Evolutionary conservation across 305 asterid genomes (phyloP), one percentile per base, ranked within the genome.

Genomic region (Fraxinus latifolia): DNA sequence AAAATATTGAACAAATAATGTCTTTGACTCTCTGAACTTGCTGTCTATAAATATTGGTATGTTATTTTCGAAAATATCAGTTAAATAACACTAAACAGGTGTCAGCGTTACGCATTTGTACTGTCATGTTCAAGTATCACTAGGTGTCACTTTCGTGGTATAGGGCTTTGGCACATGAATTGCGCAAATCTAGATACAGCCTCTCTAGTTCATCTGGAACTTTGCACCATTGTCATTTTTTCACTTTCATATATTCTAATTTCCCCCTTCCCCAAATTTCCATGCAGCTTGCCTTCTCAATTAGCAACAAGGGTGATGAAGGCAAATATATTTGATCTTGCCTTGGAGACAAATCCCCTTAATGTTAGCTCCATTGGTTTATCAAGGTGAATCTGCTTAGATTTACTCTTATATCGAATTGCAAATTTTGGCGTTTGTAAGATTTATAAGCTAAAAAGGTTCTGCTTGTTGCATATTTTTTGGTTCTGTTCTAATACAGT

Each of bases 201-300:
- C 21, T 15, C 67, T 58, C 39, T 9, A 23, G 25, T 84, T 80
- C 31, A 32, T 77, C 67, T 78, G n/a, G 79, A 44, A 55, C 29
- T 53, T 65, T 39, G 55, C 44, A 36, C 32, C 71, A 8, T 74
- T 39, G 2, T 58, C 50, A 31, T 27, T 76, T 81, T 2, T 62
- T 2, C 17, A 53, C 58, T 73, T 21, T 77, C 76, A 60, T 84
- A 68, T 29, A 29, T 77, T 72, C 82, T 72, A 36, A 82, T 83
- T 55, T 85, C 42, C 32, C 73, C n/a, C 29, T 55, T 82, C 58
- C 71, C 76, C 83, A 25, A 74, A 71, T 81, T 67, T 84, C 80
- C 62, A 76, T 89, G 94, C 99, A 96, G 99, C 91, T 92, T 90
- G 79, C 99, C 98, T 70, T 89, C 89, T 82, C 89, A 79, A 79